Evolutionary conservation across 2,329 filamentous ascomycete genomes (phyloP).

Genomic region (Cladophialophora chaetospira): DNA sequence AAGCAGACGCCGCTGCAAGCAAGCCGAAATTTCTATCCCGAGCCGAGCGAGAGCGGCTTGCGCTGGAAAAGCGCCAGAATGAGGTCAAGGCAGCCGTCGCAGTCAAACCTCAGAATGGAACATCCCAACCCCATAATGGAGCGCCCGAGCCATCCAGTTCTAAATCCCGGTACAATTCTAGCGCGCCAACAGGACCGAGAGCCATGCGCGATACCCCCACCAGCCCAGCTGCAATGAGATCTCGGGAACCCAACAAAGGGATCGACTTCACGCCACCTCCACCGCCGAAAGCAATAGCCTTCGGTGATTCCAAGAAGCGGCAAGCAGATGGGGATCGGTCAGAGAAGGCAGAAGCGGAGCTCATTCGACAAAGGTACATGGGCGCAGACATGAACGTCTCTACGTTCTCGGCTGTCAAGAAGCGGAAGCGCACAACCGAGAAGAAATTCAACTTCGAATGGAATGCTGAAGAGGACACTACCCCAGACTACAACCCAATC

Average conservation of each 20-base stretch:
- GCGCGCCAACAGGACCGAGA: conserved; percentile 71
- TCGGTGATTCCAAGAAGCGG: conserved; percentile 47
- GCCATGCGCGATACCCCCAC: conserved; percentile 61
- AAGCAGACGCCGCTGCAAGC: conserved; percentile 77
- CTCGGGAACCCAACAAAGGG: conserved; percentile 45
- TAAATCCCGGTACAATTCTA: conserved; percentile 9
- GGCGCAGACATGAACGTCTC: conserved; percentile 84
- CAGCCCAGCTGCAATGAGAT: conserved; percentile 54
- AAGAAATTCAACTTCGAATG: conserved; percentile 99
- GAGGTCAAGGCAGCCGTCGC: conserved; percentile 60
- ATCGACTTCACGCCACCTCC: conserved; percentile 57
- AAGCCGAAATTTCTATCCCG: conserved; percentile 89
- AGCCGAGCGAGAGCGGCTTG: conserved; percentile 76
- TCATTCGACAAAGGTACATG: conserved; percentile 83
- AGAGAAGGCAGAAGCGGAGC: conserved; percentile 70
- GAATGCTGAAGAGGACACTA: conserved; percentile 94
- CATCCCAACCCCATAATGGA: conserved; percentile 9
- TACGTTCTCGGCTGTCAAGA: conserved; percentile 93
- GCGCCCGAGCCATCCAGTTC: background rate
- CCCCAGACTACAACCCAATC: conserved; percentile 76
- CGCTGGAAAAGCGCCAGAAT: conserved; percentile 73
- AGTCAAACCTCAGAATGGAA: conserved; percentile 18
- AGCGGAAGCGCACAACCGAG: conserved; percentile 86
- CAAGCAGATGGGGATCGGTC: conserved; percentile 49
- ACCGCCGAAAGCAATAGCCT: conserved; percentile 45